These are phyloP conservation scores for Glutinoglossum americanum DNA, from an alignment of 495 filamentous ascomycete species.

Conservation along the genomic window DNA sequence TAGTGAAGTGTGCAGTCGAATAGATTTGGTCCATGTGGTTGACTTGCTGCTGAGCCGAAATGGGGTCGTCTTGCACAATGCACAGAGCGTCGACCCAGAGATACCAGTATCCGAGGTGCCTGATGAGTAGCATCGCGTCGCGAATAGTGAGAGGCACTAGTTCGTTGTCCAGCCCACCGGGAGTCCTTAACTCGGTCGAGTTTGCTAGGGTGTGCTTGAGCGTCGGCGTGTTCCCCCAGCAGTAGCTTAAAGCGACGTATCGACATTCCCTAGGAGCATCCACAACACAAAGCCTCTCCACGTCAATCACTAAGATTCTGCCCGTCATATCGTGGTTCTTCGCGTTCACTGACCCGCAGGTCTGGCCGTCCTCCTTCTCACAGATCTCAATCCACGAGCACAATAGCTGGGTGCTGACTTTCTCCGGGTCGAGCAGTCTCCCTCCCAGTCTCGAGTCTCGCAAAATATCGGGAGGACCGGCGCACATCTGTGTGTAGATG, in stretches of 20 bases:
- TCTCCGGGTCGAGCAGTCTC: no score
- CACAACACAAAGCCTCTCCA: not conserved
- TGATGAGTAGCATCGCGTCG: constrained; percentile 5
- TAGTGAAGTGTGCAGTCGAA: constrained; percentile 5
- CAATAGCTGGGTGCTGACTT: no score
- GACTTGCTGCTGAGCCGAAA: constrained; percentile 8
- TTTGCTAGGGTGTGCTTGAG: not conserved
- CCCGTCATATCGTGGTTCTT: no score
- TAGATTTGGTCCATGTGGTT: constrained; percentile 12
- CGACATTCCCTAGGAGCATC: not conserved
- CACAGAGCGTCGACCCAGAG: constrained; percentile 17
- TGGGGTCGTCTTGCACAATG: constrained; percentile 12
- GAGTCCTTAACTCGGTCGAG: not conserved
- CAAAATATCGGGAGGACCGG: no score
- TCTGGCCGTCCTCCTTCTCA: no score
- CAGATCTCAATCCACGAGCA: no score
- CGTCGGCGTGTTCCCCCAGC: constrained; percentile 3
- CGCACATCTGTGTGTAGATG: no score
- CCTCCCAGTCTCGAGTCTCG: no score
- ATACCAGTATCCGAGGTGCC: constrained; percentile 9
- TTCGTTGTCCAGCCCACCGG: not conserved
- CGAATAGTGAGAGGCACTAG: not conserved
- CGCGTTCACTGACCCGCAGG: no score
- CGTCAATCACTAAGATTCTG: not conserved
- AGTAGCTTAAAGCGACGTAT: constrained; percentile 8